Evolutionary conservation across 495 filamentous ascomycete genomes (phyloP), one percentile per base, ranked within the genome.

Genomic region (Annulohypoxylon maeteangense): DNA sequence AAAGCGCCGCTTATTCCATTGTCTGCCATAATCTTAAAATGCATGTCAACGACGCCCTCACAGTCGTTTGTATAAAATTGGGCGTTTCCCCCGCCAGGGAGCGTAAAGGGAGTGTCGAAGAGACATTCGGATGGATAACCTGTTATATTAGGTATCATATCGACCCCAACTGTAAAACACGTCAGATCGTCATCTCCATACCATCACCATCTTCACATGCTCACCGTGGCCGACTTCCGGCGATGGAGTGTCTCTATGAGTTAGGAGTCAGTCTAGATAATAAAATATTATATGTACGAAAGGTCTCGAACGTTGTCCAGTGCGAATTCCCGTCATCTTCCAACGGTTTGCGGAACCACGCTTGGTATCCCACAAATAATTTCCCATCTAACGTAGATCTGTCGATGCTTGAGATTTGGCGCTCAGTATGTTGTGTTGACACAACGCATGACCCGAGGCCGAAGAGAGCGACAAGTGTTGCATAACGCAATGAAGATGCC

Each of bases 51-150:
- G 4, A 79, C 68, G 0, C 76, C 74, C n/a, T 77, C 71, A 55
- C 77, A 79, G 27, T 78, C 74, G 29, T 76, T 76, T 42, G 74
- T 77, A 60, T 76, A 79, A 55, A 79, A 74, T 20, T 75, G 65
- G 11, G 70, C 68, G 8, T 55, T 4, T 22, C 55, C 59, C 4
- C 74, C 69, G 38, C 68, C 48, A 14, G 71, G 69, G 12, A 72
- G 67, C 7, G 63, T 75, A 48, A 79, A 77, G 2, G 65, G 64
- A 5, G 74, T 78, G 34, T 74, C 60, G 25, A 79, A 79, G 5
- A 79, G 67, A 48, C 77, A 79, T 1, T 77, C 76, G 12, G 69
- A n/a, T 4, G 76, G 76, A 47, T 79, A 79, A 5, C 72, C 71
- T 36, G 74, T 73, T 1, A 79, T 62, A 45, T 77, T 73, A 0